Evolutionary conservation across 139 green algal species (phyloP).

Genomic region (Chlamydomonas incerta): DNA sequence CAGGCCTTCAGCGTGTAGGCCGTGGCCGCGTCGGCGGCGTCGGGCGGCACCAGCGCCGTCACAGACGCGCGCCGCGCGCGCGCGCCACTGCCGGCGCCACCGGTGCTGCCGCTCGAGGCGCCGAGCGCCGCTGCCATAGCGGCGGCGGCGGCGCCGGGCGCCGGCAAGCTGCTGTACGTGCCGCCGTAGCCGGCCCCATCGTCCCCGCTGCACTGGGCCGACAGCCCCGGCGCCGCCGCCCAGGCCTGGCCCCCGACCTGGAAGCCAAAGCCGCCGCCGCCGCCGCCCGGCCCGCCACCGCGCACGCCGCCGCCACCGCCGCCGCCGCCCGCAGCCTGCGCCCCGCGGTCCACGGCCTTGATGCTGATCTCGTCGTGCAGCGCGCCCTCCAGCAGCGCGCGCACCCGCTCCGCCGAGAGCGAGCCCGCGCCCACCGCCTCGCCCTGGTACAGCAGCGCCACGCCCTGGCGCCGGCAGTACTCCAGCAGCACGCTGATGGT

Average conservation of each 20-base stretch:
- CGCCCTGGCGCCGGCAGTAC: conserved; percentile 7
- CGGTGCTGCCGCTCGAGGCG: background rate
- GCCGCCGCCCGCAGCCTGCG: no score
- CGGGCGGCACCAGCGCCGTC: background rate
- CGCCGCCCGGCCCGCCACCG: background rate
- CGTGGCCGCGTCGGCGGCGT: background rate
- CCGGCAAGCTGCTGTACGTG: background rate
- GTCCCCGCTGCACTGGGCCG: no score
- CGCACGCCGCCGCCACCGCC: background rate
- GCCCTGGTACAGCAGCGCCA: conserved; percentile 20
- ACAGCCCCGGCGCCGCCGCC: no score
- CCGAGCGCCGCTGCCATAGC: background rate
- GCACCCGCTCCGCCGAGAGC: background rate
- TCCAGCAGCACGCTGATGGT: background rate
- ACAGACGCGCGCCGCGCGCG: background rate
- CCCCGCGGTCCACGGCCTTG: background rate
- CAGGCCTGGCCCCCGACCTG: no score
- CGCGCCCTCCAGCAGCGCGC: conserved; percentile 2
- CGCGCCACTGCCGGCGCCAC: background rate
- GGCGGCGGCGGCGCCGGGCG: background rate
- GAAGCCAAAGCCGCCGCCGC: background rate
- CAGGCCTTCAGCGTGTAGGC: background rate
- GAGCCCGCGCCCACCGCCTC: background rate
- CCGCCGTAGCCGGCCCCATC: background rate
- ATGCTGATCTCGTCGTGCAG: conserved; percentile 16